Base-by-base conservation (phyloP, 371 early-diverging fungal genomes). In the Batrachochytrium dendrobatidis region DNA sequence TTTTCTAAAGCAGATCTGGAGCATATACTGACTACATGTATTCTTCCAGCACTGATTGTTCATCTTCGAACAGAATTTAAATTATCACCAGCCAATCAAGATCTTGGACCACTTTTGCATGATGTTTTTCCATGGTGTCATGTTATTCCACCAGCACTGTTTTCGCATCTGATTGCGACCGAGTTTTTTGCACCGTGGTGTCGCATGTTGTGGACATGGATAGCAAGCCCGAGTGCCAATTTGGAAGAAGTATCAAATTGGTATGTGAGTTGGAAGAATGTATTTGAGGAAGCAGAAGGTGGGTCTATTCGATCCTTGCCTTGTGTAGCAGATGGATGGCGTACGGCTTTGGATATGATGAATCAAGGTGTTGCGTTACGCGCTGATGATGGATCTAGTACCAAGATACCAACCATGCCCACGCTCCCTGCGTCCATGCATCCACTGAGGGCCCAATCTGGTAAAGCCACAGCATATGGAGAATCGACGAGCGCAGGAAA, bases 111-210 rank as follows among this genome's bases (percentile, higher is more conserved):
- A 0, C 63, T 87, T 12, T 17, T 55, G 8, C 63, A 78, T 8
- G 76, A 79, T 71, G 79, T 86, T 6, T 55, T 90, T 34, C 71
- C 74, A 4, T 92, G 90, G 90, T 63, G 77, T 30, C 58, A 64
- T n/a, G 39, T 84, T 33, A 62, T 91, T 24, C 73, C 84, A 0
- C 64, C 73, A 7, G 71, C 73, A 1, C 65, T 82, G 0, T 64
- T 87, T 53, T 76, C 76, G 1, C 76, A 82, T 34, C 61, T 89
- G n/a, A 55, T 90, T 7, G 85, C 84, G 55, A 81, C 85, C 33
- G 90, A 88, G 58, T 85, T 92, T 62, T 90, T 91, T 59, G 76
- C 81, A 17, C 79, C 81, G 56, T 90, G 89, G 89, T 73, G 82
- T 18, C 65, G 76, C 48, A 78, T 83, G 10, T 69, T 87, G 30